Conservation (phyloP, 1,284 basidiomycete species). For the Moniliophthora roreri region DNA sequence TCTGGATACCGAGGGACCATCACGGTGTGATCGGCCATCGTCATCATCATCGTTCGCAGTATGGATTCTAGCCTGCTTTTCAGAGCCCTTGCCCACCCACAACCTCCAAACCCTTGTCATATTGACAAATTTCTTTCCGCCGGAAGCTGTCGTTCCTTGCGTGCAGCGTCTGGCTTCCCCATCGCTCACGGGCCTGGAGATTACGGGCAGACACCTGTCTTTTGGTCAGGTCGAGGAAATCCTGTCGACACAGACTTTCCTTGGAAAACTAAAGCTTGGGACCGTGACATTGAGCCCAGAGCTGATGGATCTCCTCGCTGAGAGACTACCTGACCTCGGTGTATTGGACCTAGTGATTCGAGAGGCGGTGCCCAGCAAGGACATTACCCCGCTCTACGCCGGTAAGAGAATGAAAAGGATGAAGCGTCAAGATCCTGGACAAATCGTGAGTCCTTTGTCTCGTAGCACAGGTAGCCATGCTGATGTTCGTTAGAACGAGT, state of each 20-base stretch:
- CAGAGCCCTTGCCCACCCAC: not conserved
- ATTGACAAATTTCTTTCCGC: constrained; percentile 4
- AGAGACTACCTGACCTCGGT: constrained; percentile 1
- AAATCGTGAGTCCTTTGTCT: not conserved
- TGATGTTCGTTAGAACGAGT: not conserved
- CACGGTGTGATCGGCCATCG: not conserved
- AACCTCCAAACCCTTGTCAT: constrained; percentile 5
- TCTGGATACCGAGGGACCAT: not conserved
- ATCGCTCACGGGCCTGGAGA: constrained; percentile 6
- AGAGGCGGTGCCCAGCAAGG: constrained; percentile 5
- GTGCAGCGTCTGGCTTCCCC: constrained; percentile 2
- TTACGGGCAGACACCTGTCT: constrained; percentile 9
- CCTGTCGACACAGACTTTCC: not conserved
- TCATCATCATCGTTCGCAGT: constrained; percentile 4
- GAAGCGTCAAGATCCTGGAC: not conserved
- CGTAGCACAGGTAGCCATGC: not conserved
- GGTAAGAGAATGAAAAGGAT: not conserved
- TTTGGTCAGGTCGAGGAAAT: constrained; percentile 5
- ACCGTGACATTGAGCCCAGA: constrained; percentile 9
- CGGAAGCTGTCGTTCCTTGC: constrained; percentile 1
- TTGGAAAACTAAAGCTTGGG: constrained; percentile 6
- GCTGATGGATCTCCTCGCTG: constrained; percentile 11
- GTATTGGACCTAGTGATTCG: constrained; percentile 8
- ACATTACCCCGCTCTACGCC: constrained; percentile 6
- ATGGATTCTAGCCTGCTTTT: constrained; percentile 1